Percentiles rank a stretch among this genome's conserved stretches.
These are phyloP conservation scores for Ramaria sp. DNA, from an alignment of 768 basidiomycete species.

Conservation along the genomic window DNA sequence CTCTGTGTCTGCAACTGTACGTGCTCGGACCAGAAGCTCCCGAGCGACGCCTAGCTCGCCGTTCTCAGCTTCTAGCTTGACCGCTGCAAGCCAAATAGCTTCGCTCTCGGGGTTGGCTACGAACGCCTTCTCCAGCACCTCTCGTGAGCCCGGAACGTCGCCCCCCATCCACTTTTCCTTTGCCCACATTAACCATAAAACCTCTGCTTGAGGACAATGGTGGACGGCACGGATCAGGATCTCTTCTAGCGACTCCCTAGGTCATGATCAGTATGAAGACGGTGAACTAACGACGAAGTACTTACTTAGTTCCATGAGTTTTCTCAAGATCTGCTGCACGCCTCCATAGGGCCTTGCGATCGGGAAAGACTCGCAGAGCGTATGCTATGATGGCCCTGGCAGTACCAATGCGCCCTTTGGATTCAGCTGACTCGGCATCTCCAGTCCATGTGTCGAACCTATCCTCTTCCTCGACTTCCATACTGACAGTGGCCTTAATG, in stretches of 20 bases:
- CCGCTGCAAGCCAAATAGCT: conserved; percentile 95
- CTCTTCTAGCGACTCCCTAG: conserved; percentile 68
- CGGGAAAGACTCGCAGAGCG: conserved; percentile 84
- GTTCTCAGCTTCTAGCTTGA: conserved; percentile 95
- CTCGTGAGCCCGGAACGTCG: conserved; percentile 84
- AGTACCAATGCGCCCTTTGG: conserved; percentile 64
- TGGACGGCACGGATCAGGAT: conserved; percentile 76
- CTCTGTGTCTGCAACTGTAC: conserved; percentile 86
- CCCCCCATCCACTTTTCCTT: conserved; percentile 94
- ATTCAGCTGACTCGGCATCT: conserved; percentile 79
- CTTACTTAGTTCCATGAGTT: conserved; percentile 70
- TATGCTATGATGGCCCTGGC: conserved; percentile 86
- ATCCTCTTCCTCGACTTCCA: conserved; percentile 95
- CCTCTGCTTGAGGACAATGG: conserved; percentile 91
- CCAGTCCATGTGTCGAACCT: conserved; percentile 80
- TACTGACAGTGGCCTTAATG: conserved; percentile 83
- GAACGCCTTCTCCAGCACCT: conserved; percentile 83
- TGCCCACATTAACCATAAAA: conserved; percentile 95
- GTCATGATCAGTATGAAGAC: conserved; percentile 1
- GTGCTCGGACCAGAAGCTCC: conserved; percentile 78
- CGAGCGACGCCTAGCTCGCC: conserved; percentile 79
- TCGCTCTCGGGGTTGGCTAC: conserved; percentile 94
- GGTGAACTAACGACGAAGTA: neutral
- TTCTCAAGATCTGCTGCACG: conserved; percentile 91
- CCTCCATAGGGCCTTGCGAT: conserved; percentile 77